Conservation (phyloP, 2,329 filamentous ascomycete species). For the Penicillium sp. region DNA sequence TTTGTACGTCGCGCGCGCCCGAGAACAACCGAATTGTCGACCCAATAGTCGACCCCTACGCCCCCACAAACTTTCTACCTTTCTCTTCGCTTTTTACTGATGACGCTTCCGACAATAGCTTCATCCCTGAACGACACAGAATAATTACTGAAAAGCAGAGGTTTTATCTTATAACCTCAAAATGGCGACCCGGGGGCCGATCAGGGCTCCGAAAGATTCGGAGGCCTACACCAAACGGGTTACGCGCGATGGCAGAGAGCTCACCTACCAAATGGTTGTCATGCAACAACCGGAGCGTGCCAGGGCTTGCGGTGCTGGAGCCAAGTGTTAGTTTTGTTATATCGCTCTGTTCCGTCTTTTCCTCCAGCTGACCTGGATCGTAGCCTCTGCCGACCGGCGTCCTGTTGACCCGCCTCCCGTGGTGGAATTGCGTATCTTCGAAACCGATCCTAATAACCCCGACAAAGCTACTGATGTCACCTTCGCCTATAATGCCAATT, state of each 20-base stretch:
- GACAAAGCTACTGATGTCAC: slow-evolving; percentile 72
- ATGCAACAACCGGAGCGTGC: slow-evolving; percentile 94
- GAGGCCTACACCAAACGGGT: slow-evolving; percentile 54
- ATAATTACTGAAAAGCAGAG: neutral
- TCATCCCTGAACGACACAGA: neutral
- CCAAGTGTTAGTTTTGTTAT: slow-evolving; percentile 70
- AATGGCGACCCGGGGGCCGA: slow-evolving; percentile 40
- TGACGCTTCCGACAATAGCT: slow-evolving; percentile 12
- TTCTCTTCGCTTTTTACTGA: slow-evolving; percentile 6
- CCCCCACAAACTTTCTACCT: neutral
- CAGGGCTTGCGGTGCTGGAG: slow-evolving; percentile 89
- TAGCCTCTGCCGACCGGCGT: slow-evolving; percentile 81
- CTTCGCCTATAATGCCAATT: slow-evolving; percentile 91
- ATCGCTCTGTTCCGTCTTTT: neutral
- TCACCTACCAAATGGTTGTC: slow-evolving; percentile 81
- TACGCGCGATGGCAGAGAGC: slow-evolving; percentile 72
- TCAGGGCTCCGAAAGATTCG: slow-evolving; percentile 55
- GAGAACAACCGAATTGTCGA: neutral
- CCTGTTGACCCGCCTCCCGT: slow-evolving; percentile 95
- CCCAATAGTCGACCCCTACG: neutral
- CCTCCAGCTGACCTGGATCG: slow-evolving; percentile 6
- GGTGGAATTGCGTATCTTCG: slow-evolving; percentile 82
- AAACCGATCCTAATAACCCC: slow-evolving; percentile 54
- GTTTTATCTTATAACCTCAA: neutral
- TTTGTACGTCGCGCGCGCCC: slow-evolving; percentile 7